Evolutionary conservation across 2,329 filamentous ascomycete genomes (phyloP).

Genomic region (Colletotrichum sp.): DNA sequence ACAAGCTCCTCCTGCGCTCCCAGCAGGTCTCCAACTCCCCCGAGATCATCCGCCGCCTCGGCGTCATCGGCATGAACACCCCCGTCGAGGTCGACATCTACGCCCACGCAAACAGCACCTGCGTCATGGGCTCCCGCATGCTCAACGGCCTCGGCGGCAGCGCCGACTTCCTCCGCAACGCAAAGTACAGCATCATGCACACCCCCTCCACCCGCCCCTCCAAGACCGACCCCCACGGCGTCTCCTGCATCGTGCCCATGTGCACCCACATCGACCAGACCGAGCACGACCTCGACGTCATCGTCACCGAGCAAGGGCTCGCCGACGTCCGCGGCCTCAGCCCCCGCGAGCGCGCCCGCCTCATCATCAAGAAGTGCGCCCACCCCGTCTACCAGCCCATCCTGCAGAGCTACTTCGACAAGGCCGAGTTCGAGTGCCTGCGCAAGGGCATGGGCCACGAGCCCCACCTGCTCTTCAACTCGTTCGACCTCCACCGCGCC

Average conservation of each 20-base stretch:
- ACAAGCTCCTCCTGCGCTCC: slow-evolving; percentile 85
- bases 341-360: slow-evolving; percentile 79
- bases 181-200: slow-evolving; percentile 94
- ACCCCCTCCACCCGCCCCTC: slow-evolving; percentile 81
- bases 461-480: slow-evolving; percentile 85
- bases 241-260: slow-evolving; percentile 92
- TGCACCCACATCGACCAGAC: slow-evolving; percentile 93
- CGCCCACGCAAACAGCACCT: slow-evolving; percentile 89
- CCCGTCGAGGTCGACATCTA: slow-evolving; percentile 95
- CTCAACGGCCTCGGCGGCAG: slow-evolving; percentile 84
- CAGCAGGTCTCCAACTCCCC: slow-evolving; percentile 89
- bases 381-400: slow-evolving; percentile 88
- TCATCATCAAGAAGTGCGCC: slow-evolving; percentile 87
- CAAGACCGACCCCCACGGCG: slow-evolving; percentile 82
- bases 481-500: slow-evolving; percentile 89
- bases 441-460: slow-evolving; percentile 89
- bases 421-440: slow-evolving; percentile 85
- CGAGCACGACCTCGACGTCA: slow-evolving; percentile 89
- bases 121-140: slow-evolving; percentile 88
- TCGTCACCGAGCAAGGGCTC: slow-evolving; percentile 78
- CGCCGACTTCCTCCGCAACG: slow-evolving; percentile 78
- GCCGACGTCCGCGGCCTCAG: slow-evolving; percentile 85
- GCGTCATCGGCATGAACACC: slow-evolving; percentile 94
- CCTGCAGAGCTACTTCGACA: slow-evolving; percentile 81
- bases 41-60: slow-evolving; percentile 86